A percentile compares a stretch with the other conserved stretches of the same genome.
Conservation (phyloP, 768 basidiomycete genomes). For the Piloderma croceum region DNA sequence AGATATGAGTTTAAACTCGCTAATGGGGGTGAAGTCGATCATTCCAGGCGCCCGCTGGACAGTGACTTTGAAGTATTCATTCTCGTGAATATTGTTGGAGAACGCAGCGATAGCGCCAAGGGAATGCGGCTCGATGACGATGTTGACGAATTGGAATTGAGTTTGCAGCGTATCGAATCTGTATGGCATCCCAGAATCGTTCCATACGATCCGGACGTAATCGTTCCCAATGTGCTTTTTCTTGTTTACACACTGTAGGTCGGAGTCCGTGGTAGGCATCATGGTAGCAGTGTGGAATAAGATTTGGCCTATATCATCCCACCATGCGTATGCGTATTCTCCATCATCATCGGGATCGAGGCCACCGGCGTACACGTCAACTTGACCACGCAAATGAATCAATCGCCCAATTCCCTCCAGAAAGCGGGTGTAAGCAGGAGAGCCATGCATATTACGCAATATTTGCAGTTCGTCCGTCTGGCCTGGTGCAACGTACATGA, state of each 20-base stretch:
- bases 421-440: conserved; percentile 91
- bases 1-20: conserved; percentile 91
- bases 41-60: conserved; percentile 86
- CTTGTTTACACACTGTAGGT: conserved; percentile 74
- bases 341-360: conserved; percentile 90
- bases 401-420: conserved; percentile 84
- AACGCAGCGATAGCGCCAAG: conserved; percentile 79
- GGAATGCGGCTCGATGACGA: conserved; percentile 92
- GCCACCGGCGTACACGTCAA: conserved; percentile 90
- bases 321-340: conserved; percentile 97
- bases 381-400: conserved; percentile 82
- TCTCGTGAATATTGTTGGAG: conserved; percentile 78
- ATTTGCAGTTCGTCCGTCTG: conserved; percentile 84
- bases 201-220: conserved; percentile 94
- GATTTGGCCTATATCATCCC: conserved; percentile 95
- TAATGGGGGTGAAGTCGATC: conserved; percentile 91
- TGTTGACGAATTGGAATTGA: conserved; percentile 95
- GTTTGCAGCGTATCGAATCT: conserved; percentile 88
- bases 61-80: conserved; percentile 93
- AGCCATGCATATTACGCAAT: conserved; percentile 84
- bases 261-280: conserved; percentile 78
- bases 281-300: conserved; percentile 95
- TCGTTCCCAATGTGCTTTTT: conserved; percentile 97
- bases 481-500: conserved; percentile 92
- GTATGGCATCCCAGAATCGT: conserved; percentile 89